Conservation (phyloP, 768 basidiomycete genomes). For the Melanogaster broomeanus region DNA sequence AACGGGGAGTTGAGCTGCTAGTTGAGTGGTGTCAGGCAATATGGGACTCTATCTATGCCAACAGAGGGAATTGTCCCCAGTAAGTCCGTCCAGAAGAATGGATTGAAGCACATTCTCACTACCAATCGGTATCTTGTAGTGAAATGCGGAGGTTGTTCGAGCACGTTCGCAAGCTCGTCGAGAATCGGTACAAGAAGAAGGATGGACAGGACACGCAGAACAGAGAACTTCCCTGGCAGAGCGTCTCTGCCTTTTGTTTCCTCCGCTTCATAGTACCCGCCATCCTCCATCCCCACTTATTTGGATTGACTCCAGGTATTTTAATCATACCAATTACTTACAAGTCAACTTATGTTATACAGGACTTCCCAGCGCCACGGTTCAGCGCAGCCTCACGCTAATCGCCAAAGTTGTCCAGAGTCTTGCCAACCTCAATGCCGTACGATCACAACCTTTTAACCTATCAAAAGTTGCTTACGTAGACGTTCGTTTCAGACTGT, state of each 20-base stretch:
- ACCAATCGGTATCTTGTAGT: constrained; percentile 37
- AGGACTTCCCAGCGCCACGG: constrained; percentile 67
- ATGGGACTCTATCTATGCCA: constrained; percentile 81
- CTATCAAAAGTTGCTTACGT: constrained; percentile 2
- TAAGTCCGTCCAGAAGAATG: constrained; percentile 40
- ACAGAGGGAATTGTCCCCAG: constrained; percentile 73
- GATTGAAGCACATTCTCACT: constrained; percentile 1
- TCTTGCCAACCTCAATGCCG: constrained; percentile 80
- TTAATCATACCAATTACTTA: neutral
- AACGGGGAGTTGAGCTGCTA: constrained; percentile 67
- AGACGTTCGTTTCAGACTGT: constrained; percentile 41
- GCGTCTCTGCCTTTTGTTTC: constrained; percentile 88
- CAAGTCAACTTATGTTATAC: constrained; percentile 11
- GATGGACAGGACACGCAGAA: constrained; percentile 43
- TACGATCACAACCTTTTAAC: constrained; percentile 34
- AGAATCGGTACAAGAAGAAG: constrained; percentile 56
- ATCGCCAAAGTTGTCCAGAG: constrained; percentile 91
- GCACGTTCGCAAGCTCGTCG: constrained; percentile 72
- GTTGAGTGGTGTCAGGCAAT: constrained; percentile 78
- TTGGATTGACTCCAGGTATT: constrained; percentile 74
- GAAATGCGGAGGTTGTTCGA: constrained; percentile 73
- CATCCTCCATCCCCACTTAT: constrained; percentile 85
- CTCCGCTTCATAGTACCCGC: constrained; percentile 89
- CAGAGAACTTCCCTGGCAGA: constrained; percentile 69
- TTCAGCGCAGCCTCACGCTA: constrained; percentile 80